Evolutionary conservation across 1,139 yeast species (phyloP), one percentile per base, ranked within the genome.

Genomic region (Yamadazyma membranifaciens): DNA sequence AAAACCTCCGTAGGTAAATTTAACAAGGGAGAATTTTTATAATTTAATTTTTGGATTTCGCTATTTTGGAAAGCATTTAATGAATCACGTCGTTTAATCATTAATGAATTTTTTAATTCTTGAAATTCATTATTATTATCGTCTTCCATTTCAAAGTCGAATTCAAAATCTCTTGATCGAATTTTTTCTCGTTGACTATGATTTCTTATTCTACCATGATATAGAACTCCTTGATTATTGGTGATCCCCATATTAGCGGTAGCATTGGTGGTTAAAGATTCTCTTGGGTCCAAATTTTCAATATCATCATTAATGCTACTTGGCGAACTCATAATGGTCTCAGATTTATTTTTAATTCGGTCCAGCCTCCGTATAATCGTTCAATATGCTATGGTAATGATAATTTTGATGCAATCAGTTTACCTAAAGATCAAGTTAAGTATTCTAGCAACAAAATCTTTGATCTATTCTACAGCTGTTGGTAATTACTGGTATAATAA

Each of bases 1-100:
- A 91, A 62, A 20, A 91, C 79, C 60, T 91, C 98, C 0, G 94
- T 82, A 0, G 98, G 98, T 39, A 91, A 68, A 44, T 72, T 68
- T 34, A 75, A 65, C 27, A 85, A 64, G 4, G 83, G 79, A 3
- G 83, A 66, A 45, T 65, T 60, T 37, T 49, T 49, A 38, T 54
- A 50, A 48, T 57, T 62, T 31, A 52, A 41, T 35, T 47, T 48
- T 42, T 56, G 63, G 33, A 59, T 59, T 33, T 58, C 56, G 38
- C 53, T 49, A 12, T 50, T 44, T 30, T 43, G 41, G 20, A 44
- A 50, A 2, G 51, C 35, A 13, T 46, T 41, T 20, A 52, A 47
- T 9, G 59, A 50, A 32, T 48, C 44, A 36, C 68, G 54, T 34
- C 73, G 51, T 39, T 61, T 60, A 31, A 52, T 50, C 33, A 69